Base-by-base conservation (phyloP, 2,329 filamentous ascomycete species). In the Colletotrichum sp. region DNA sequence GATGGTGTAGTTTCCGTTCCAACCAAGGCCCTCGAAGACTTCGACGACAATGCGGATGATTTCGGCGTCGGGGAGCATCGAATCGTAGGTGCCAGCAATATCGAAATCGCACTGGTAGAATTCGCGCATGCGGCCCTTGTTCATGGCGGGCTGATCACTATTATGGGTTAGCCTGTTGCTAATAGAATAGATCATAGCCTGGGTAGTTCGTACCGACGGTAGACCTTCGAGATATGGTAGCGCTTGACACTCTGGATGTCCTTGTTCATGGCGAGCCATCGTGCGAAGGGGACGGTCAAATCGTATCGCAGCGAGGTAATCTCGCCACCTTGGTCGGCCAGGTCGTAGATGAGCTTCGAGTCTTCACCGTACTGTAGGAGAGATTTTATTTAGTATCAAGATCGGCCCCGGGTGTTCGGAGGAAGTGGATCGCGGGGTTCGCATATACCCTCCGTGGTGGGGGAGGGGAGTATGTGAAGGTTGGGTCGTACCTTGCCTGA, bases 51-150 rank as follows among this genome's bases (percentile, higher is more conserved):
- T 96, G 73, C 94, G 91, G 79, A 98, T 86, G 74, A 98, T 94
- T 86, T 98, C 96, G 48, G 96, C 94, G 82, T 98, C 96, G 72
- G 96, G 95, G 30, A 98, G 90, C 96, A 98, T 98, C 69, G 95
- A 86, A 83, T 98, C 96, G 86, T 95, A 97, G 56, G 87, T 88
- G 76, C 96, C 96, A 14, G 96, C 96, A 85, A 98, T 96, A 61
- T 98, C 96, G 82, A 98, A 97, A 86, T 98, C 96, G 87, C 96
- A 98, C 85, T 98, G 96, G 87, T 97, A 98, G 85, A 98, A 98
- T 86, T 98, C 96, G 81, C 96, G 92, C 94, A 98, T 97, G 69
- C 96, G 92, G 67, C 96, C 96, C 84, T 97, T 97, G 77, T 94
- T 95, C 87, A 98, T 95, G 76, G 95, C 94, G 24, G 94, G 94